Evolutionary conservation across 2,329 filamentous ascomycete species (phyloP), one percentile per base, ranked within the genome.

Genomic region (Cladosporium sp.): DNA sequence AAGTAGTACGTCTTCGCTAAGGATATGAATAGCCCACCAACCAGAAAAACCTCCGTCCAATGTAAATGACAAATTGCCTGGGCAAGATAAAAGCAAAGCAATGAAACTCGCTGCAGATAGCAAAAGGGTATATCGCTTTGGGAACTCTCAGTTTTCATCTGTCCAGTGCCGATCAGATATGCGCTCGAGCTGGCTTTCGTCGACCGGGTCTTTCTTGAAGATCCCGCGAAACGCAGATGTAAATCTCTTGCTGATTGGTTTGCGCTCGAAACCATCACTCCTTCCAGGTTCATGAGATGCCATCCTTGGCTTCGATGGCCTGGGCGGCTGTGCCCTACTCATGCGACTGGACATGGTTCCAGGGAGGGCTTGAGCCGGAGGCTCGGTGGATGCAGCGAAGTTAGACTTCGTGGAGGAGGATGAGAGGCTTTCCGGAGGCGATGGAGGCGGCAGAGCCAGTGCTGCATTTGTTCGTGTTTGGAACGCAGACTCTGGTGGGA

Each of bases 141-240:
- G 16, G 16, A 18, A 18, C 16, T 18, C 16, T 18, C 16, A 59
- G 46, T 51, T 54, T 14, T 66, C 62, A 6, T 67, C 65, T 8
- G 65, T 60, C 65, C 65, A 67, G 40, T 67, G 65, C 9, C 58
- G 54, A 42, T 63, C 62, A 0, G 54, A 56, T 11, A 67, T 64
- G 4, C 51, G 52, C 40, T 63, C 61, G 11, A 59, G 59, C 2
- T 59, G 42, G 6, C 45, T 52, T 11, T 65, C 58, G 31, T 66
- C 60, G 7, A 64, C 46, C 1, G 58, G 56, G 2, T 62, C 56
- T 16, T 53, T 54, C 19, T 57, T 60, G 54, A 67, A 67, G 10
- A 66, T 58, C 7, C 56, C 59, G 31, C 56, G 62, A 34, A 65
- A 57, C 2, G 55, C 60, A 6, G 48, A 49, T 38, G 57, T 61